Base-by-base conservation (phyloP, 305 asterid genomes). In the Fraxinus angustifolia region DNA sequence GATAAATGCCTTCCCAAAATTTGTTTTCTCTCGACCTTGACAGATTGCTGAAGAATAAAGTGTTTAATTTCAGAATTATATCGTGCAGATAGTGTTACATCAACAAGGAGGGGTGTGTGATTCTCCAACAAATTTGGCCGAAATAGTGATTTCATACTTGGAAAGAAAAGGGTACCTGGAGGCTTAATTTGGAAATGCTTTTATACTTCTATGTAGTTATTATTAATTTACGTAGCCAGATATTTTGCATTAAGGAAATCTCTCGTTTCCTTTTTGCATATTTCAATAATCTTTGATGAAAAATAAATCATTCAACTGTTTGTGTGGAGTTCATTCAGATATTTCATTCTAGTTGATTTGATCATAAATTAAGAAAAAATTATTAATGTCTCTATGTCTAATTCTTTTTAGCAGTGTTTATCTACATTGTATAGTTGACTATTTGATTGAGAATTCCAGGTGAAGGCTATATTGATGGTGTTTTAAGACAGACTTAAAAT, bases 131-230 rank as follows among this genome's bases (percentile, higher is more conserved):
- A 91, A 86, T 58, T 83, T 91, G 90, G 97, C 98, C 56, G 94
- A 90, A 81, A 84, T 82, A 70, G 90, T 94, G 82, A 84, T 89
- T 79, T 89, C 91, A 4, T 89, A 87, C 88, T 81, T 94, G 97
- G 93, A 93, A 72, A 85, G 84, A 84, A 92, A 93, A 40, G 92
- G 97, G 77, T 92, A 90, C 84, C 90, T 94, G 76, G 80, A 88
- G 78, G 91, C 94, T 30, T 94, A 84, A 84, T 84, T 45, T 35
- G 34, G 6, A 28, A 10, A 10, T 42, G 53, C 53, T 42, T 42
- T 11, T 10, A 11, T 42, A 42, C 12, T 10, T 42, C 11, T 42
- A 11, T 42, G 62, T 53, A 16, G 1, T n/a, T 62, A 62, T 8
- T 65, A 65, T 8, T 62, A 8, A 26, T 65, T 65, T 10, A 2